These are phyloP conservation scores for Inga leiocalycina DNA, from an alignment of 306 rosid species.

Conservation along the genomic window DNA sequence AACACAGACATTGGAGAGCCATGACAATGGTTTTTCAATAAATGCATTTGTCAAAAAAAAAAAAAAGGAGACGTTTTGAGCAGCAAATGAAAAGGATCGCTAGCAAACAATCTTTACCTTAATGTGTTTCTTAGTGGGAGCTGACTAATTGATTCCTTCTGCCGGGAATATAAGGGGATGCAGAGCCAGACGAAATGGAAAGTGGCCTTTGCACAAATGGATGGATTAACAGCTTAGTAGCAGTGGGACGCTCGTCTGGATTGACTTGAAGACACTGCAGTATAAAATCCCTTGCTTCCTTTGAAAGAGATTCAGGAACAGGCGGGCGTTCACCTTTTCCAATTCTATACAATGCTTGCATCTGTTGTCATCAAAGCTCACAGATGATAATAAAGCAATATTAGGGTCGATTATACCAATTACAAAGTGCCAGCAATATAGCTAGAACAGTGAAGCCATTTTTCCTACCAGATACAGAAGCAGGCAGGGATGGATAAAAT, in stretches of 20 bases:
- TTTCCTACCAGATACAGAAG: neutral
- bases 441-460: neutral
- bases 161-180: conserved; percentile 57
- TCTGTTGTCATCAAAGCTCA: conserved; percentile 48
- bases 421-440: neutral
- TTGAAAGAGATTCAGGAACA: conserved; percentile 74
- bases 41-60: neutral
- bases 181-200: conserved; percentile 62
- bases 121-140: conserved; percentile 27
- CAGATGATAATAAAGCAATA: conserved; percentile 21
- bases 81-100: conserved; percentile 4
- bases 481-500: no score
- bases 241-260: conserved; percentile 70
- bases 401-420: neutral
- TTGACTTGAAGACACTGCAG: conserved; percentile 68
- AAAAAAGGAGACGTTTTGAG: neutral
- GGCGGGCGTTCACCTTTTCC: conserved; percentile 82
- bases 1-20: conserved; percentile 1
- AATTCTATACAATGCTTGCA: conserved; percentile 80
- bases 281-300: conserved; percentile 73
- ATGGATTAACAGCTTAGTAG: conserved; percentile 67
- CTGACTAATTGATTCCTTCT: conserved; percentile 40
- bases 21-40: conserved; percentile 13
- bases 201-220: conserved; percentile 68
- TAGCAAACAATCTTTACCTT: conserved; percentile 43